phyloP scores from a whole-genome alignment of 768 basidiomycete genomes.

The Lactarius vividus region DNA sequence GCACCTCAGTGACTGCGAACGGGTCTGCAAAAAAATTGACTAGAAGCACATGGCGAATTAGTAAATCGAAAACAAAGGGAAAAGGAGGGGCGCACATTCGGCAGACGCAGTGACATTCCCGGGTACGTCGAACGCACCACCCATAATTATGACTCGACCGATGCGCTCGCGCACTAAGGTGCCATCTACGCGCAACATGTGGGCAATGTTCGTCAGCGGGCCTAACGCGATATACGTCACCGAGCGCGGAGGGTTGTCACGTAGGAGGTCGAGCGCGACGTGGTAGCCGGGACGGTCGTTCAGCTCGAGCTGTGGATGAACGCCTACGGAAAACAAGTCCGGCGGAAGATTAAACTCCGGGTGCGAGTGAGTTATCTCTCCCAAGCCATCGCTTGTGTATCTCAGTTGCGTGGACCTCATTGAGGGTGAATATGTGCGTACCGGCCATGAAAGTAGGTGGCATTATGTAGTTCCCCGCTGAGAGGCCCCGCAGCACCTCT shows the following conservation, averaged over 20 bases:
- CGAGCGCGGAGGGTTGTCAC: slow-evolving; percentile 46
- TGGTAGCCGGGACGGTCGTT: slow-evolving; percentile 49
- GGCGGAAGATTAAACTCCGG: slow-evolving; percentile 53
- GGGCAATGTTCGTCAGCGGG: slow-evolving; percentile 78
- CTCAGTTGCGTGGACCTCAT: slow-evolving; percentile 10
- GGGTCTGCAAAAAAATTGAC: slow-evolving; percentile 90
- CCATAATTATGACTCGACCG: slow-evolving; percentile 84
- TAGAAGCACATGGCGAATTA: slow-evolving; percentile 32
- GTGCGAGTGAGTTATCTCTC: slow-evolving; percentile 57
- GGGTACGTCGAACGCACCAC: slow-evolving; percentile 89
- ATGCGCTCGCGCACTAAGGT: slow-evolving; percentile 53
- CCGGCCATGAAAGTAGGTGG: slow-evolving; percentile 86
- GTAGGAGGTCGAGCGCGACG: slow-evolving; percentile 54
- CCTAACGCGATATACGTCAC: slow-evolving; percentile 74
- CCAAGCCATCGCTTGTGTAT: slow-evolving; percentile 61
- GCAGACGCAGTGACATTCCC: slow-evolving; percentile 81
- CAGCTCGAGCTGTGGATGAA: slow-evolving; percentile 47
- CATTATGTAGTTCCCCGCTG: slow-evolving; percentile 66
- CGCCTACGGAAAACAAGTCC: slow-evolving; percentile 25
- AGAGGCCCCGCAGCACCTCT: slow-evolving; percentile 66
- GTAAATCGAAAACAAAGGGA: not conserved
- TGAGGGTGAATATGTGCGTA: slow-evolving; percentile 31
- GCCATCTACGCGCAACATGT: slow-evolving; percentile 55
- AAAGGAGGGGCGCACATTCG: slow-evolving; percentile 60
- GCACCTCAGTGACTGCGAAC: slow-evolving; percentile 70